Evolutionary conservation across 1,284 basidiomycete species (phyloP).

Genomic region (Ustilago tritici): DNA sequence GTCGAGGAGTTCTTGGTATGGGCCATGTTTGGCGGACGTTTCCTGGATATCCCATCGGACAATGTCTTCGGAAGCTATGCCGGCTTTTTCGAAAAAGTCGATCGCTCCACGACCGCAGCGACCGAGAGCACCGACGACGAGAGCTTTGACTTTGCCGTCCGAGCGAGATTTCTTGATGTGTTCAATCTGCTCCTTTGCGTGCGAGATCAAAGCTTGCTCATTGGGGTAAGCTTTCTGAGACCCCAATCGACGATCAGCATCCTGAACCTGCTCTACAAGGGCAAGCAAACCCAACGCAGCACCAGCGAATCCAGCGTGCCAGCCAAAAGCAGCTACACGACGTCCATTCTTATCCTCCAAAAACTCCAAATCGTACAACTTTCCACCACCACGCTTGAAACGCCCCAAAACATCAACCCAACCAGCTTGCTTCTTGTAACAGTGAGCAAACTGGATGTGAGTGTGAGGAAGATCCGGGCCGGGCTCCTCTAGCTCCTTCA

Average conservation of each 20-base stretch:
- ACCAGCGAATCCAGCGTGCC: slow-evolving; percentile 97
- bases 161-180: slow-evolving; percentile 74
- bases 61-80: slow-evolving; percentile 83
- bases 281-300: slow-evolving; percentile 93
- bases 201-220: slow-evolving; percentile 71
- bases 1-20: slow-evolving; percentile 94
- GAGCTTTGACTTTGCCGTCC: slow-evolving; percentile 78
- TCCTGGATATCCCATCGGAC: slow-evolving; percentile 98
- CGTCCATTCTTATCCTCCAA: slow-evolving; percentile 85
- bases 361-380: slow-evolving; percentile 97
- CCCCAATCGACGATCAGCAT: slow-evolving; percentile 72
- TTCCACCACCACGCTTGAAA: slow-evolving; percentile 87
- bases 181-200: slow-evolving; percentile 75
- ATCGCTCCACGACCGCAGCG: slow-evolving; percentile 97
- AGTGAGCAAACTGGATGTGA: slow-evolving; percentile 99
- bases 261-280: slow-evolving; percentile 73
- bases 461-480: slow-evolving; percentile 73
- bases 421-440: slow-evolving; percentile 95
- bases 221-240: slow-evolving; percentile 80
- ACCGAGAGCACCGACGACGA: slow-evolving; percentile 96
- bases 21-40: slow-evolving; percentile 91
- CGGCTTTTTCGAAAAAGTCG: slow-evolving; percentile 92
- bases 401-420: slow-evolving; percentile 90
- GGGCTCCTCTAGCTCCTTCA: slow-evolving; percentile 87
- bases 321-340: slow-evolving; percentile 98